Base-by-base conservation (phyloP, 257 asterid species). In the Paraleonurus japonicus region DNA sequence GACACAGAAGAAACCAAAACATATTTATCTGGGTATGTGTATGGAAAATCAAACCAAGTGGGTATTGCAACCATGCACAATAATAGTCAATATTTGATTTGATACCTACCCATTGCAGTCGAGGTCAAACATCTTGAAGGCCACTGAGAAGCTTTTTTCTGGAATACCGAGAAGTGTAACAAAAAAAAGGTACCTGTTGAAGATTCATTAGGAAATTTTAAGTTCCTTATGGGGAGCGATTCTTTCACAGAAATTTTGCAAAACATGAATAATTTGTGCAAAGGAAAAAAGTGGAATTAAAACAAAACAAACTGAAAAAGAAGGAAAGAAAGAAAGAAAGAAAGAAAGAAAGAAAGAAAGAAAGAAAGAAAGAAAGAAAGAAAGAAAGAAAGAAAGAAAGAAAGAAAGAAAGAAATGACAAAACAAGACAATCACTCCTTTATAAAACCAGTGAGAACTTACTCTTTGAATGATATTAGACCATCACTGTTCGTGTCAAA, bases 61-160 rank as follows among this genome's bases (percentile, higher is more conserved):
- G 63, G 30, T 16, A 57, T 33, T n/a, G 53, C 37, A 28, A 27
- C 69, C 2, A 22, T 37, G 74, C 66, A 61, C 43, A 80, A 35
- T 66, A 35, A 78, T 54, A 19, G 70, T 35, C 53, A 78, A 77
- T 24, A 15, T 8, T 74, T 41, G 75, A 61, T 76, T 12, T 61
- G 71, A 64, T 50, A 79, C 90, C 35, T 82, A 92, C 98, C 89
- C 88, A 53, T 82, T 84, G 80, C 88, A 80, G 81, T 90, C 96
- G 59, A 81, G 92, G 73, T 92, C 98, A 83, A 92, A 92, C 96
- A 92, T 92, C 86, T 90, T 90, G 87, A 92, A 92, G 69, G 96
- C 88, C 85, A 90, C 95, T 2, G 96, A 92, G 77, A 86, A 92
- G 83, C 96, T 88, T 72, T 96, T 84, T 81, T 90, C 98, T 5